phyloP scores from a whole-genome alignment of 495 filamentous ascomycete genomes.

The Talaromyces trachyspermus region DNA sequence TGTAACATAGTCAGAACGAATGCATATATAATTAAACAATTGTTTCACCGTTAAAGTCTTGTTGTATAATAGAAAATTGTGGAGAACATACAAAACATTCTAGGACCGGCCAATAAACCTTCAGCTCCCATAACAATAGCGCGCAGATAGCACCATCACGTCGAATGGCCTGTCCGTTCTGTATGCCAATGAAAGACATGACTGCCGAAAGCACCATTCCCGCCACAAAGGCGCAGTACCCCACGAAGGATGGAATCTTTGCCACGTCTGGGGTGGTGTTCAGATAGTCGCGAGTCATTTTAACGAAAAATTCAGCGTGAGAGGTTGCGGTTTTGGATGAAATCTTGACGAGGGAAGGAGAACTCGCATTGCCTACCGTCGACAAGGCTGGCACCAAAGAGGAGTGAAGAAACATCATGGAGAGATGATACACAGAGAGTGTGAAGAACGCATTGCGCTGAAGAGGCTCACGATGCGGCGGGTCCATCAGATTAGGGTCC shows the following conservation, averaged over 20 bases:
- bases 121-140: conserved; percentile 1
- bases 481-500: neutral
- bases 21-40: neutral
- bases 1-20: neutral
- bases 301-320: conserved; percentile 1
- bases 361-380: neutral
- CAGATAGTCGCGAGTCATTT: neutral
- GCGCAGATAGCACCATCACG: conserved; percentile 1
- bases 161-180: neutral
- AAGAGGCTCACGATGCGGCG: neutral
- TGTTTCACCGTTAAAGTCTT: neutral
- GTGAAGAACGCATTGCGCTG: conserved; percentile 3
- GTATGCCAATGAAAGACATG: neutral
- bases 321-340: neutral
- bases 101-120: neutral
- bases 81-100: conserved; percentile 1
- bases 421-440: conserved; percentile 1
- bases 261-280: neutral
- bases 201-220: conserved; percentile 4
- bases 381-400: conserved; percentile 1
- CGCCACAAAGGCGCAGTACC: conserved; percentile 1
- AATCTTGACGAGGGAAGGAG: neutral
- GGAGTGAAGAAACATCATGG: neutral
- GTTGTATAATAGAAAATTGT: neutral
- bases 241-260: conserved; percentile 2